These are phyloP conservation scores for Flagelloscypha sp. DNA, from an alignment of 768 basidiomycete species.

Conservation along the genomic window DNA sequence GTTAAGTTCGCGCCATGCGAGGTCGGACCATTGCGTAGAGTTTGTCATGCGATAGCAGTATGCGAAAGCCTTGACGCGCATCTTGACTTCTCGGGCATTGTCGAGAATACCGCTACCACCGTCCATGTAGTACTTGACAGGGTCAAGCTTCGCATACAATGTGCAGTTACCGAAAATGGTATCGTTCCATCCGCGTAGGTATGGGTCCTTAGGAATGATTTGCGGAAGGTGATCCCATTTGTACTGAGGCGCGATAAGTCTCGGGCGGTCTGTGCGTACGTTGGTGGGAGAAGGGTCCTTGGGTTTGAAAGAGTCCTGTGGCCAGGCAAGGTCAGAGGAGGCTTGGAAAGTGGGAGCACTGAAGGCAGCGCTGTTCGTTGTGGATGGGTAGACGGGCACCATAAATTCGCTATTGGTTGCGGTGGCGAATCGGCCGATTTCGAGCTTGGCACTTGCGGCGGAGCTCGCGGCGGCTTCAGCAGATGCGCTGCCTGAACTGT, in stretches of 20 bases:
- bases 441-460: constrained; percentile 24
- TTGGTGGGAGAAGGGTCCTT: constrained; percentile 27
- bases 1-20: constrained; percentile 43
- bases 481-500: constrained; percentile 12
- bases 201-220: constrained; percentile 45
- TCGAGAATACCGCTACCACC: constrained; percentile 56
- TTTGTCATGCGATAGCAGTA: constrained; percentile 53
- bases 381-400: constrained; percentile 46
- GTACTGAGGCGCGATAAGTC: constrained; percentile 48
- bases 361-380: constrained; percentile 35
- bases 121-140: constrained; percentile 39
- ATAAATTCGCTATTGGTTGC: constrained; percentile 38
- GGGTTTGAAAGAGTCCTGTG: constrained; percentile 36
- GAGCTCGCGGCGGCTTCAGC: constrained; percentile 21
- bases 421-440: constrained; percentile 31
- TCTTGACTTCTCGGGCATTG: constrained; percentile 46
- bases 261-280: constrained; percentile 43
- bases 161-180: constrained; percentile 54
- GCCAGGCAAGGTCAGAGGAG: constrained; percentile 36
- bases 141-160: constrained; percentile 28
- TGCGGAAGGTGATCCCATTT: constrained; percentile 46
- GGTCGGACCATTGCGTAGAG: constrained; percentile 49
- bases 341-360: constrained; percentile 33
- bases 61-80: constrained; percentile 49
- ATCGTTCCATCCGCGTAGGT: constrained; percentile 48